phyloP scores from a whole-genome alignment of 1,284 basidiomycete genomes.

The Ceratobasidium sp. region DNA sequence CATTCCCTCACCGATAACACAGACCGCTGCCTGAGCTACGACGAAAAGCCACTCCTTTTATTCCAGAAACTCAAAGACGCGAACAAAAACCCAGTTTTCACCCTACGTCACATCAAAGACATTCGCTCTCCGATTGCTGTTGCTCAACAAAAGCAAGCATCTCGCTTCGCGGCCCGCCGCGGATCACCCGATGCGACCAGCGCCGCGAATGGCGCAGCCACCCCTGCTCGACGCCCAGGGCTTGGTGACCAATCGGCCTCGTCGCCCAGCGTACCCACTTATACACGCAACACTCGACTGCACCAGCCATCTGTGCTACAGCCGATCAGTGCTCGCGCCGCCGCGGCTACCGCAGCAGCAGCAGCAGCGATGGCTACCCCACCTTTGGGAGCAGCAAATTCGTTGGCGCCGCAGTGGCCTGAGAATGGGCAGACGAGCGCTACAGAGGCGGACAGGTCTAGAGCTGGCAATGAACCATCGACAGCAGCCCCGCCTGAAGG shows the following conservation, averaged over 20 bases:
- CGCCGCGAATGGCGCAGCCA: constrained; percentile 7
- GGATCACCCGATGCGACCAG: constrained; percentile 19
- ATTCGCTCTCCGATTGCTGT: constrained; percentile 97
- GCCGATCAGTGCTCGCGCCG: constrained; percentile 51
- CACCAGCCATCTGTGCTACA: constrained; percentile 56
- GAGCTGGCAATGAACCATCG: constrained; percentile 21
- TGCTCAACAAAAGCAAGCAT: constrained; percentile 92
- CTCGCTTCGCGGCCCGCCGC: constrained; percentile 58
- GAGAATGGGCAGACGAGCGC: constrained; percentile 30
- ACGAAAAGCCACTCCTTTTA: constrained; percentile 96
- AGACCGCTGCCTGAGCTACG: constrained; percentile 96
- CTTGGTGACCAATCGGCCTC: constrained; percentile 28
- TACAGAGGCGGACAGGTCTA: constrained; percentile 13
- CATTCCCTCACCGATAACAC: constrained; percentile 55
- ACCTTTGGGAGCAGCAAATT: constrained; percentile 25
- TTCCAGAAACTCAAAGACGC: constrained; percentile 98
- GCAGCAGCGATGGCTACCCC: constrained; percentile 47
- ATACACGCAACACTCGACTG: constrained; percentile 53
- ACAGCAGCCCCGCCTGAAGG: constrained; percentile 37
- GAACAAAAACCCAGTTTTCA: constrained; percentile 98
- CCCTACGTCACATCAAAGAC: constrained; percentile 98
- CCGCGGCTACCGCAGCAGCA: constrained; percentile 46
- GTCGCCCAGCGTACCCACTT: constrained; percentile 46
- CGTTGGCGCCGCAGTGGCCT: constrained; percentile 24
- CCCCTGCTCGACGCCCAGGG: not conserved